A percentile compares a stretch with the other conserved stretches of the same genome.
phyloP scores from a whole-genome alignment of 2,329 filamentous ascomycete genomes.

The Colletotrichum eleusines region DNA sequence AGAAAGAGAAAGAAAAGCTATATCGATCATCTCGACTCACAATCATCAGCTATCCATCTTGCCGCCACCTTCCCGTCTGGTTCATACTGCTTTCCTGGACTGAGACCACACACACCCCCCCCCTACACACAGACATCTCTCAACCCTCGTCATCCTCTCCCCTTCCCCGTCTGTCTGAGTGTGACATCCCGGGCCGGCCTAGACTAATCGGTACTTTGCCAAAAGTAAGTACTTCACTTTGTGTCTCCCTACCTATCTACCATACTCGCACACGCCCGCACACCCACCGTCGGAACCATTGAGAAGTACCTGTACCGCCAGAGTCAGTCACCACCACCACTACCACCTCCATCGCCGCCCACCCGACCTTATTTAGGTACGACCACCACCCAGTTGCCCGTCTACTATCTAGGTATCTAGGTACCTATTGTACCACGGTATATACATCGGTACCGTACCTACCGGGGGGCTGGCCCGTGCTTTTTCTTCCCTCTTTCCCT shows the following conservation, averaged over 20 bases:
- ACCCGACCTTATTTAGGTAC: background rate
- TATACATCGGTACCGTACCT: background rate
- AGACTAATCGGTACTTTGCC: slow-evolving; percentile 28
- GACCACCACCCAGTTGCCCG: background rate
- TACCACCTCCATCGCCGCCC: background rate
- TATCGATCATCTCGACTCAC: background rate
- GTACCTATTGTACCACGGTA: background rate
- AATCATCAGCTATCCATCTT: background rate
- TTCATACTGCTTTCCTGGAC: background rate
- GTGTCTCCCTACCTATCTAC: background rate
- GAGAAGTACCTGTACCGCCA: background rate
- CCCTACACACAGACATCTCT: background rate
- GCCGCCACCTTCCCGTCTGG: background rate
- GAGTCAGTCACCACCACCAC: background rate
- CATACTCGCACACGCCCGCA: background rate
- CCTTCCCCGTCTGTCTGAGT: background rate
- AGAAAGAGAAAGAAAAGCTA: background rate
- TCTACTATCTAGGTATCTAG: background rate
- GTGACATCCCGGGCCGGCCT: slow-evolving; percentile 27
- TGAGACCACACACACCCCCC: background rate
- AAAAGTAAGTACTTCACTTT: slow-evolving; percentile 26
- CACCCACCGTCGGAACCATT: slow-evolving; percentile 3
- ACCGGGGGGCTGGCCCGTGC: slow-evolving; percentile 19
- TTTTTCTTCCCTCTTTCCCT: slow-evolving; percentile 36
- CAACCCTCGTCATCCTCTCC: slow-evolving; percentile 20